Evolutionary conservation across 768 basidiomycete genomes (phyloP).

Genomic region (Floccularia luteovirens): DNA sequence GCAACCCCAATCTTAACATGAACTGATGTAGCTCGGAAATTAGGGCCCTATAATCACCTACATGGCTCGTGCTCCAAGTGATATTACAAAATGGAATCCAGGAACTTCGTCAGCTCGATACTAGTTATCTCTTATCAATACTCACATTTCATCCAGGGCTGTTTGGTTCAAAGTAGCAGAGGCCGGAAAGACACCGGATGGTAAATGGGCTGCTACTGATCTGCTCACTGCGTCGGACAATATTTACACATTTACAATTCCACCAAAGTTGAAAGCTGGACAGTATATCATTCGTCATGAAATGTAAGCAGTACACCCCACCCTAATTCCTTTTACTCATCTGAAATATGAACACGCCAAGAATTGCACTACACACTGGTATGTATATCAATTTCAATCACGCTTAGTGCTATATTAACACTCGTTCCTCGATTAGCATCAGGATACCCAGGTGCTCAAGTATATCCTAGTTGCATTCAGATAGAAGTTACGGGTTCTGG

Average conservation of each 20-base stretch:
- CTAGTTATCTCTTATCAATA: neutral
- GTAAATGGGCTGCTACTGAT: constrained; percentile 38
- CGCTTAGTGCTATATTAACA: neutral
- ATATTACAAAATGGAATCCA: constrained; percentile 34
- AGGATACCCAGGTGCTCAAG: constrained; percentile 32
- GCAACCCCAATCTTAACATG: neutral
- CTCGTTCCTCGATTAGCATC: constrained; percentile 16
- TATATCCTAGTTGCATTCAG: constrained; percentile 42
- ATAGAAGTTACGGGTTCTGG: constrained; percentile 38
- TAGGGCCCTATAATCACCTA: constrained; percentile 39
- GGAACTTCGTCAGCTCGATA: constrained; percentile 22
- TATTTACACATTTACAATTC: constrained; percentile 39
- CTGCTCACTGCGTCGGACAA: constrained; percentile 27
- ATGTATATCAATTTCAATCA: neutral
- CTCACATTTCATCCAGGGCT: constrained; percentile 16
- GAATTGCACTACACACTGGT: constrained; percentile 33
- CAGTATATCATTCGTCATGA: constrained; percentile 44
- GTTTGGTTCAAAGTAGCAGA: constrained; percentile 47
- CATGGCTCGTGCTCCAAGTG: constrained; percentile 35
- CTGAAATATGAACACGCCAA: constrained; percentile 8
- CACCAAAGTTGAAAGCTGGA: constrained; percentile 33
- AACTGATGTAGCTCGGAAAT: neutral
- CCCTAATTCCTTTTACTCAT: neutral
- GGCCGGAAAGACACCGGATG: constrained; percentile 31
- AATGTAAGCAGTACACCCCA: constrained; percentile 19